Percentiles rank a stretch among this genome's conserved stretches.
phyloP scores from a whole-genome alignment of 768 basidiomycete species.

The Russula ochroleuca region DNA sequence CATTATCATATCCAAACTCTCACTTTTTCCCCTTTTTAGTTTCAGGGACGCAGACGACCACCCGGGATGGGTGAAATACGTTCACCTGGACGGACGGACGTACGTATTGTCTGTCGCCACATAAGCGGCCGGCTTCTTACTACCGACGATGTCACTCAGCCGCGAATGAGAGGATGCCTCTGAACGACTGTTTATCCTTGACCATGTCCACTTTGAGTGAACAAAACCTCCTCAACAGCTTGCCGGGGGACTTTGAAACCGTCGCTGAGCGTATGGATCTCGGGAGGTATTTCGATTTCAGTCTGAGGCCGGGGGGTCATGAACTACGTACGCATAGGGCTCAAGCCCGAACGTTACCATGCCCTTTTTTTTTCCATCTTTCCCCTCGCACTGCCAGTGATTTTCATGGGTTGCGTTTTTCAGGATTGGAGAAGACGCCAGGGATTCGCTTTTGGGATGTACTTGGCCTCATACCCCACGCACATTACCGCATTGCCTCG shows the following conservation, averaged over 20 bases:
- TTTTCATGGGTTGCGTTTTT: no score
- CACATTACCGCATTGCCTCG: conserved; percentile 8
- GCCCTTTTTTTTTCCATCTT: no score
- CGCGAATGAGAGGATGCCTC: conserved; percentile 10
- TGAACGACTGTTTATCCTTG: not conserved
- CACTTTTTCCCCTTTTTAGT: no score
- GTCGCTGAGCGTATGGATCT: conserved; percentile 16
- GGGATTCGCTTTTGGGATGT: conserved; percentile 10
- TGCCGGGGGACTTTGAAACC: conserved; percentile 13
- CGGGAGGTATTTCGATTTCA: conserved; percentile 14
- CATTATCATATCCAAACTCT: not conserved
- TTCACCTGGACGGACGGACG: conserved; percentile 11
- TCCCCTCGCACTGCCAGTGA: no score
- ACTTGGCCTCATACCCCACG: conserved; percentile 11
- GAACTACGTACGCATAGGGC: conserved; percentile 13
- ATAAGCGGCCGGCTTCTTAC: not conserved
- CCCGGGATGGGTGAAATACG: conserved; percentile 10
- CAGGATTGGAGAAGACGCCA: conserved; percentile 4
- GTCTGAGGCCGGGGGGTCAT: conserved; percentile 5
- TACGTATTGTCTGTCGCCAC: conserved; percentile 6
- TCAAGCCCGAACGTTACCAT: not conserved
- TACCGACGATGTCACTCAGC: conserved; percentile 14
- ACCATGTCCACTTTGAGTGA: not conserved
- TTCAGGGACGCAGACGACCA: not conserved
- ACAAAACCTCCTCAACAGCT: conserved; percentile 3